These are phyloP conservation scores for Coix lacrymajobi DNA, from an alignment of 176 grass and related monocot species.

Conservation along the genomic window DNA sequence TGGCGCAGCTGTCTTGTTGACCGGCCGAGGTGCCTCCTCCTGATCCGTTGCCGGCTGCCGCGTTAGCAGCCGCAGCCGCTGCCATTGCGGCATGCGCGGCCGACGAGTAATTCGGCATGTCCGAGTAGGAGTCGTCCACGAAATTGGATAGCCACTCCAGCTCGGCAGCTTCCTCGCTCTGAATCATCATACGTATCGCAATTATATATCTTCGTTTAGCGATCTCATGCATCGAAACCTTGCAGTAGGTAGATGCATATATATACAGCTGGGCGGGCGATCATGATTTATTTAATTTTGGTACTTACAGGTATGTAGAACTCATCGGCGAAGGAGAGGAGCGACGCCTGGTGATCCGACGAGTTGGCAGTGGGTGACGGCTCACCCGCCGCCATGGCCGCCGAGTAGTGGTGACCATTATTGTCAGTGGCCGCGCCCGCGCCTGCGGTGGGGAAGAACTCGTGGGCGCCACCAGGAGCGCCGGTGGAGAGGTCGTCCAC, in stretches of 20 bases:
- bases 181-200: background rate
- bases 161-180: conserved; percentile 94
- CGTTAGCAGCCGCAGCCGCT: conserved; percentile 21
- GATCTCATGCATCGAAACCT: background rate
- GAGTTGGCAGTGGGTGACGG: conserved; percentile 45
- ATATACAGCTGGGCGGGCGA: no score
- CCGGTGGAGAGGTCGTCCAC: conserved; percentile 74
- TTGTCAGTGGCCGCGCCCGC: conserved; percentile 1
- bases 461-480: conserved; percentile 24
- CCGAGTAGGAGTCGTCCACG: conserved; percentile 96
- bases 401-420: conserved; percentile 18
- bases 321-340: conserved; percentile 74
- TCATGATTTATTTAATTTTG: background rate
- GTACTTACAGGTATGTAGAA: conserved; percentile 91
- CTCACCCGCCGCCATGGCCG: conserved; percentile 12
- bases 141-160: conserved; percentile 99
- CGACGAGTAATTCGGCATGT: conserved; percentile 64
- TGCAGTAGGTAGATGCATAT: background rate
- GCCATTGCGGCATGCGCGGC: conserved; percentile 45
- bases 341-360: conserved; percentile 50
- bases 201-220: conserved; percentile 6
- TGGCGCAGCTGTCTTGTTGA: conserved; percentile 37
- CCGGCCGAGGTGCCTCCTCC: conserved; percentile 19
- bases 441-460: conserved; percentile 49
- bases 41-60: background rate